Evolutionary conservation across 805 yeast genomes (phyloP), one percentile per base, ranked within the genome.

Genomic region (Clavispora carvajalis): DNA sequence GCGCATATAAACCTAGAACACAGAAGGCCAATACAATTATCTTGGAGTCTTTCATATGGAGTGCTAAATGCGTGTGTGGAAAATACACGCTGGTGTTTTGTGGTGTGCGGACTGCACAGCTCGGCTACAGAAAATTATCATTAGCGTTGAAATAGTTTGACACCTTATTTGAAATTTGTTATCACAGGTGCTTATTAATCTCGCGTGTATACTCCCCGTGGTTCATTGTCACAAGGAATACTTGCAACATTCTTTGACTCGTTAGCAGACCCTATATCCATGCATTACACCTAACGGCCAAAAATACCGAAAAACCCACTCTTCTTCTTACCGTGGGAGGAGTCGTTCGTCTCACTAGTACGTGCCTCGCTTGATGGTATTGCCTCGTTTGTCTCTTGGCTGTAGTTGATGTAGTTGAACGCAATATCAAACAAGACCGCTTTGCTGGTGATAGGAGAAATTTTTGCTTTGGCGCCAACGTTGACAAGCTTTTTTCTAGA

Each of bases 401-500:
- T 64, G 53, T 80, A 81, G 25, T 72, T 69, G 39, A 90, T 74
- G 55, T 85, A 89, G 58, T 89, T 90, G 69, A 72, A 90, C 0
- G 95, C 98, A 48, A 87, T 70, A 58, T 91, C 99, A 54, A 88
- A 93, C 54, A 90, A 74, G 8, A 89, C 95, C 0, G 99, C 96
- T 62, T 93, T 91, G 42, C 82, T 77, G 39, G 80, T 73, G 1
- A 85, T 77, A 1, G 95, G 85, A 47, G 64, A 67, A 30, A 88
- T 44, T 13, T 26, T 37, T 11, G 23, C 29, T 9, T n/a, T 11
- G 5, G 16, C 13, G 16, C 47, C 54, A 9, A 65, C 47, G 36
- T 59, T 60, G 18, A 59, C 45, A 25, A 61, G 44, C 17, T 52
- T 42, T 15, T 45, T 38, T 35, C 53, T 45, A 7, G 49, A 53